Base-by-base conservation (phyloP, 164 flowering plant species). In the Buxus sempervirens region DNA sequence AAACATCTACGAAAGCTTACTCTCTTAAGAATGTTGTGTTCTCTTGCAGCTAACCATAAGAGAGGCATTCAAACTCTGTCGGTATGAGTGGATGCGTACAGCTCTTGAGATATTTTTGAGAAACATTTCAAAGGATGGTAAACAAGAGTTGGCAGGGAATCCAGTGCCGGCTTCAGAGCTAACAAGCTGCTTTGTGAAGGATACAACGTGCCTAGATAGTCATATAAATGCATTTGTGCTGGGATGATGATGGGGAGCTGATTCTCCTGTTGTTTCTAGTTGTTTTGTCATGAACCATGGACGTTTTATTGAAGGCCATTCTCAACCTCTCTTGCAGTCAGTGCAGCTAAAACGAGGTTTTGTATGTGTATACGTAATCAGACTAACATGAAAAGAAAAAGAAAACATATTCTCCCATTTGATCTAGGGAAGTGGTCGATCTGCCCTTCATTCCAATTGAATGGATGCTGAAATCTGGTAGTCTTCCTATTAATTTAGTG, bases 81-180 rank as follows among this genome's bases (percentile, higher is more conserved):
- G 93, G 16, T 88, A 90, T 69, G 88, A 85, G 13, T 90, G 96
- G 96, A 90, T 90, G 96, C 75, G 80, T 6, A 58, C 25, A 26
- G 96, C 91, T 48, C 83, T 90, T 14, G 63, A 78, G 9, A 59
- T 45, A 28, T 86, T 86, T 67, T 32, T 79, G 23, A 75, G 62
- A 70, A 70, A 78, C 20, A 70, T 81, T 67, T 70, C 41, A 20
- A 80, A 75, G 28, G 75, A 68, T 15, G 54, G 19, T 2, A 63
- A 72, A 25, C 56, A 67, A 22, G 82, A 72, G 51, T 69, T 70
- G 21, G 64, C 25, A 7, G 56, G 20, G 9, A 28, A 63, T 54
- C 23, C 58, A 8, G 67, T 58, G 12, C 26, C 67, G 41, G 79
- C 65, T 23, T 41, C 67, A 19, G 86, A 80, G 13, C 76, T 61